A percentile compares a stretch with the other conserved stretches of the same genome.
phyloP scores from a whole-genome alignment of 2,329 filamentous ascomycete genomes.

The Sordariomycetes sp. region DNA sequence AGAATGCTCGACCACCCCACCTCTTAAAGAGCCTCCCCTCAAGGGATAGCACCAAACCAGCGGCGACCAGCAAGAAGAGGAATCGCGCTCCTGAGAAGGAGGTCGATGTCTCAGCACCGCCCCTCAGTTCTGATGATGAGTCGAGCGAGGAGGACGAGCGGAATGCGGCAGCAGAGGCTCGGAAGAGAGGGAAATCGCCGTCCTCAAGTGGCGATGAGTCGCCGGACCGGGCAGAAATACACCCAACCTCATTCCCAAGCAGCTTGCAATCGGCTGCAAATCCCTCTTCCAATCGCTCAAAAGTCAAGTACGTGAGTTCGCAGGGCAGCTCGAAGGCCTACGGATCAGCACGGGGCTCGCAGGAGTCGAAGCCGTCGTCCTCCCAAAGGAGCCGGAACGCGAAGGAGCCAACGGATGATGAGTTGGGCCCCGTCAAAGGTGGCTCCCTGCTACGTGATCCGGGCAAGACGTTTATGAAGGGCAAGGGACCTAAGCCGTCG shows the following conservation, averaged over 20 bases:
- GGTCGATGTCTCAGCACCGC: not conserved
- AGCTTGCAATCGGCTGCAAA: not conserved
- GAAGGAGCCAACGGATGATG: not conserved
- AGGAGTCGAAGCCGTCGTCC: not conserved
- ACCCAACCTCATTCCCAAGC: not conserved
- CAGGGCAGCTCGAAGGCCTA: not conserved
- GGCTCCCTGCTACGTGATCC: not conserved
- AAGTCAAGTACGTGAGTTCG: not conserved
- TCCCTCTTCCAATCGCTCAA: not conserved
- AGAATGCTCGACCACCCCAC: not conserved
- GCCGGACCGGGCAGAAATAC: conserved; percentile 1
- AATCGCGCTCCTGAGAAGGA: not conserved
- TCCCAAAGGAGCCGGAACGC: not conserved
- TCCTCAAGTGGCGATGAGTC: not conserved
- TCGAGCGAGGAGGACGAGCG: not conserved
- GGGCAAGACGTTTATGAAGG: not conserved
- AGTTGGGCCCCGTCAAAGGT: not conserved
- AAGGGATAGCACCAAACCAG: not conserved
- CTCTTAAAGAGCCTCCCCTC: not conserved
- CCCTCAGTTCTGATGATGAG: conserved; percentile 1
- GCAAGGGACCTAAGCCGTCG: not conserved
- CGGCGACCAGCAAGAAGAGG: not conserved
- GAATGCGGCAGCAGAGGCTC: not conserved
- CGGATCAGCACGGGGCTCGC: not conserved
- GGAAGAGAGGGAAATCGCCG: not conserved